Conservation (phyloP, 768 basidiomycete species). For the Punctularia strigosozonata region DNA sequence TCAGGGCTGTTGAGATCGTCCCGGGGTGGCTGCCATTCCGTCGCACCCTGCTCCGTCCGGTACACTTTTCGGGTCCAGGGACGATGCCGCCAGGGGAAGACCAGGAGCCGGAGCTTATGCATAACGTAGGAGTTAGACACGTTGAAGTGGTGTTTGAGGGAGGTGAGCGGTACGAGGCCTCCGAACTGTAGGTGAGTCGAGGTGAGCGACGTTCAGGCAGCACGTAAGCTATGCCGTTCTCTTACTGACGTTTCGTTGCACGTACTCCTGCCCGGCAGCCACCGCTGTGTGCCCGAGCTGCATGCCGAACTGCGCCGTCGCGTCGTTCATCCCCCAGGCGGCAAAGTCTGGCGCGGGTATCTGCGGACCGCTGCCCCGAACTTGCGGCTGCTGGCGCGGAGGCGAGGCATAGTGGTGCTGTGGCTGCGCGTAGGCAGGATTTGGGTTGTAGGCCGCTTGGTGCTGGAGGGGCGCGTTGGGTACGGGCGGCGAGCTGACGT, state of each 20-base stretch:
- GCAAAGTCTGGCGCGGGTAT: conserved; percentile 36
- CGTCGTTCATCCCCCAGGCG: conserved; percentile 82
- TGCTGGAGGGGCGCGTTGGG: conserved; percentile 16
- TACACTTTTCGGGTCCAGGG: conserved; percentile 70
- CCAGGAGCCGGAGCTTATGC: conserved; percentile 69
- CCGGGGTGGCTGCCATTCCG: conserved; percentile 79
- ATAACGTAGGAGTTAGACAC: conserved; percentile 96
- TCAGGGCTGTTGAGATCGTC: conserved; percentile 96
- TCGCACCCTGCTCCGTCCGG: conserved; percentile 51
- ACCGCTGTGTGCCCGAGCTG: conserved; percentile 90
- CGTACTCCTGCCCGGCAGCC: conserved; percentile 89
- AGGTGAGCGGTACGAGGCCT: conserved; percentile 59
- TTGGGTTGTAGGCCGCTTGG: conserved; percentile 20
- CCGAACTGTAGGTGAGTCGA: conserved; percentile 44
- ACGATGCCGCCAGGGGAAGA: conserved; percentile 94
- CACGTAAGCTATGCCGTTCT: neutral
- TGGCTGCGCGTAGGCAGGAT: conserved; percentile 32
- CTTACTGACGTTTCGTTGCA: conserved; percentile 77
- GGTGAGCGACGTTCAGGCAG: conserved; percentile 2
- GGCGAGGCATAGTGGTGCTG: conserved; percentile 17
- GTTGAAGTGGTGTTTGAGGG: conserved; percentile 87
- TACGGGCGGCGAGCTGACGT: conserved; percentile 45
- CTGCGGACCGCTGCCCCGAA: conserved; percentile 23
- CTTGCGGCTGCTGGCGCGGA: conserved; percentile 19
- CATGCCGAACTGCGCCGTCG: conserved; percentile 93